Base-by-base conservation (phyloP, 768 basidiomycete genomes). In the Termitomyces sp. region DNA sequence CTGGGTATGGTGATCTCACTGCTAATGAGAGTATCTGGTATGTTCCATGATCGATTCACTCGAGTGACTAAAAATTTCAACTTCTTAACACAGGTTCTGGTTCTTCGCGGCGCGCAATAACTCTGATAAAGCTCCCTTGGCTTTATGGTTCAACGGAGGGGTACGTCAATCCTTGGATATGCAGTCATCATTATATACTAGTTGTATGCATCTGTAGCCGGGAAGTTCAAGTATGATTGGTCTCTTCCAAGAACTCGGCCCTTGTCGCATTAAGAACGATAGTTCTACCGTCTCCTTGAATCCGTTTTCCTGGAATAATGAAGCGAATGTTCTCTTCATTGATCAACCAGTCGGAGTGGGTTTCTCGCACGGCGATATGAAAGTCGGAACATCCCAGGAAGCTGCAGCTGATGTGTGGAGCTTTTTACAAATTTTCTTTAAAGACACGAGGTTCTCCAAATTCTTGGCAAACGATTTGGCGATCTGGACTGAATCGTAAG, bases 211-310 rank as follows among this genome's bases (percentile, higher is more conserved):
- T 37, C 10, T 34, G 17, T 61, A 83, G 80, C 85, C 85, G 20
- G 84, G 83, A 37, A 79, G 79, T 66, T 83, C 83, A 3, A 81
- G 81, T 45, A 83, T 82, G 74, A 75, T 87, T 1, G 90, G 88
- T 4, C 76, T 91, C 12, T 80, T 91, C 62, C 88, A 89, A 80
- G 91, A 91, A 70, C 74, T 81, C 65, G 91, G 91, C 3, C 92
- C 92, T 1, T 94, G 92, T 71, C 75, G 82, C 25, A 83, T 86
- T 59, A 81, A 74, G 20, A 84, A 83, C 65, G 83, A 85, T 68
- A 81, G 77, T 63, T 75, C 72, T 3, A 70, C 74, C 34, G 81
- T 86, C 32, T 72, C 73, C 1, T 67, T 76, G 20, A 87, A 87
- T 65, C 81, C 83, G 1, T 80, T 72, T 66, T 83, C 85, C 0